phyloP scores from a whole-genome alignment of 192 early-diverging fungal species.

The Obelidium mucronatum region DNA sequence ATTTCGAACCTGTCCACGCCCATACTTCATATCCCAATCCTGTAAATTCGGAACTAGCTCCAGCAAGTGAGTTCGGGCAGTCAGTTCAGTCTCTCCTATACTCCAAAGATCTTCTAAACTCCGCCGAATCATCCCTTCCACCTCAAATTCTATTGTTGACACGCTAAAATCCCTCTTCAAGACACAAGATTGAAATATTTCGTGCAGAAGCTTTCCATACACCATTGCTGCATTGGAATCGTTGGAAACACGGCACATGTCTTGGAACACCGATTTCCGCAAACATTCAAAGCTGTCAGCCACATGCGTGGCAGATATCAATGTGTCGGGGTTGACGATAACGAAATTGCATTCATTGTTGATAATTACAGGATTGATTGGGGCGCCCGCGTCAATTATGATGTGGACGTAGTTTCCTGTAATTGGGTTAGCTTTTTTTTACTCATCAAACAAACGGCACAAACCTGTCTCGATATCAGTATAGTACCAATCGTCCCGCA shows the following conservation, averaged over 20 bases:
- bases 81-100: constrained; percentile 67
- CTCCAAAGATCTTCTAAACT: constrained; percentile 76
- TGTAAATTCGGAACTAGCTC: constrained; percentile 56
- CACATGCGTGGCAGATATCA: constrained; percentile 79
- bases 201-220: constrained; percentile 84
- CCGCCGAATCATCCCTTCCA: constrained; percentile 58
- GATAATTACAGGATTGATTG: constrained; percentile 51
- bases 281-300: constrained; percentile 80
- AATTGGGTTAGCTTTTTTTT: not conserved
- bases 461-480: constrained; percentile 57
- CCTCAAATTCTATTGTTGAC: constrained; percentile 48
- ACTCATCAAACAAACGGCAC: constrained; percentile 1
- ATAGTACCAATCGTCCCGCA: constrained; percentile 76
- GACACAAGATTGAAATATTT: constrained; percentile 77
- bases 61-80: constrained; percentile 53
- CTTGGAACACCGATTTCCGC: constrained; percentile 79
- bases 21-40: constrained; percentile 38
- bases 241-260: constrained; percentile 56
- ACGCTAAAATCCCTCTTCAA: constrained; percentile 65
- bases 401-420: constrained; percentile 75
- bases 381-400: constrained; percentile 45
- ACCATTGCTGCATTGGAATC: constrained; percentile 68
- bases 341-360: constrained; percentile 66
- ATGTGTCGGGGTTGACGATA: constrained; percentile 81
- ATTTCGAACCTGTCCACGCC: not conserved